A percentile compares a stretch with the other conserved stretches of the same genome.
phyloP scores from a whole-genome alignment of 2,329 filamentous ascomycete species.

The Nectriaceae sp. region DNA sequence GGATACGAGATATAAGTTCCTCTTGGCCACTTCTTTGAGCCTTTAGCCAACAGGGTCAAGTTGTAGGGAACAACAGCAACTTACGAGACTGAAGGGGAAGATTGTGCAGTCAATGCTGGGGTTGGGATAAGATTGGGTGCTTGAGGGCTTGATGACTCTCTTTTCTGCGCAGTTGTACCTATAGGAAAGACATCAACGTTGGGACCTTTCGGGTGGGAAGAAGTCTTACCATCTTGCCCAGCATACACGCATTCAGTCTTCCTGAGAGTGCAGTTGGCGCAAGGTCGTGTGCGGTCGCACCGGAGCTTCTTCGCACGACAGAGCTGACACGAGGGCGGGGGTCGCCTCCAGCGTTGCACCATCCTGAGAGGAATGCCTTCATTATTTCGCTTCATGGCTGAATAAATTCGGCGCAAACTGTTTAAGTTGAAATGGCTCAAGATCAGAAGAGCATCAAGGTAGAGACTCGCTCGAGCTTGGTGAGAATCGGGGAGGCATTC shows the following conservation, averaged over 20 bases:
- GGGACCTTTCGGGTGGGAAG: not conserved
- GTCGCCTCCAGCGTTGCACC: slow-evolving; percentile 9
- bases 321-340: slow-evolving; percentile 4
- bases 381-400: slow-evolving; percentile 1
- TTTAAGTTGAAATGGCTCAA: no score
- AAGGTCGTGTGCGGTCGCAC: slow-evolving; percentile 12
- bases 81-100: no score
- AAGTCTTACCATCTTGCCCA: not conserved
- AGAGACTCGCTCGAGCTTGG: no score
- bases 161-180: slow-evolving; percentile 11
- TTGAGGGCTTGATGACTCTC: not conserved
- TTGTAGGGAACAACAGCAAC: no score
- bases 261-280: slow-evolving; percentile 14
- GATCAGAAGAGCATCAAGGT: no score
- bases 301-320: slow-evolving; percentile 14
- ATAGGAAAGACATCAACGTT: no score
- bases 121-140: not conserved
- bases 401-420: no score
- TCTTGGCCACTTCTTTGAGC: slow-evolving; percentile 15
- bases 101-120: no score
- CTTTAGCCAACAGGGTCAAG: not conserved
- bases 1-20: slow-evolving; percentile 8
- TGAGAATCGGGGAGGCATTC: no score
- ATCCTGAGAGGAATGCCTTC: slow-evolving; percentile 2
- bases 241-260: slow-evolving; percentile 16